Evolutionary conservation across 2,329 filamentous ascomycete species (phyloP).

Genomic region (Penicillium sp.): DNA sequence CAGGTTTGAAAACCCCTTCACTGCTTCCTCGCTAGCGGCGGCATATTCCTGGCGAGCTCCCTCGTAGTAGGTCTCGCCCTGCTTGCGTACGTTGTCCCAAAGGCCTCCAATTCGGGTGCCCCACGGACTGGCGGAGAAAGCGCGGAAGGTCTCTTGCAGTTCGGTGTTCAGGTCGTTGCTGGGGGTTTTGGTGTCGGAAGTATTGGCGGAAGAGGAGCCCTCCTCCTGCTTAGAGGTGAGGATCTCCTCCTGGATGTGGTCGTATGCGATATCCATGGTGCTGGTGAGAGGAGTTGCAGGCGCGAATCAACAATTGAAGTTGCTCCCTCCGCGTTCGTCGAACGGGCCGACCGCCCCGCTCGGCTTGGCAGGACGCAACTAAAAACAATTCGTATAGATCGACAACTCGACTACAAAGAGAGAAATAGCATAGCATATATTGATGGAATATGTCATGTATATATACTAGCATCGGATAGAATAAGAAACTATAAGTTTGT

Average conservation of each 20-base stretch:
- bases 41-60: constrained; percentile 81
- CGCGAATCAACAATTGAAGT: constrained; percentile 21
- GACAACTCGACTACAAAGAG: too few relatives aligned
- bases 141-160: constrained; percentile 92
- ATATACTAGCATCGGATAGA: too few relatives aligned
- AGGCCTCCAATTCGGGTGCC: constrained; percentile 85
- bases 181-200: constrained; percentile 25
- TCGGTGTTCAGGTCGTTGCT: constrained; percentile 75
- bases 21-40: constrained; percentile 78
- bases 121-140: constrained; percentile 90
- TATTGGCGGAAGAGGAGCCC: constrained; percentile 41
- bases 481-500: too few relatives aligned
- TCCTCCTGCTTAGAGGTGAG: constrained; percentile 60
- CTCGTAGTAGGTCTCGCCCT: constrained; percentile 88
- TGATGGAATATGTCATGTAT: too few relatives aligned
- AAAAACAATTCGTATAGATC: neutral
- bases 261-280: constrained; percentile 92
- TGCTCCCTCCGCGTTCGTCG: constrained; percentile 33
- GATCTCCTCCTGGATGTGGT: constrained; percentile 88
- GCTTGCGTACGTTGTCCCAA: constrained; percentile 89
- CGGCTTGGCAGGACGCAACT: constrained; percentile 6
- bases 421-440: too few relatives aligned
- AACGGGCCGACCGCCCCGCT: constrained; percentile 37
- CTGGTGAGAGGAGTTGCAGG: constrained; percentile 11
- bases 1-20: constrained; percentile 75